Evolutionary conservation across 768 basidiomycete species (phyloP), one percentile per base, ranked within the genome.

Genomic region (Lactarius trivialis): DNA sequence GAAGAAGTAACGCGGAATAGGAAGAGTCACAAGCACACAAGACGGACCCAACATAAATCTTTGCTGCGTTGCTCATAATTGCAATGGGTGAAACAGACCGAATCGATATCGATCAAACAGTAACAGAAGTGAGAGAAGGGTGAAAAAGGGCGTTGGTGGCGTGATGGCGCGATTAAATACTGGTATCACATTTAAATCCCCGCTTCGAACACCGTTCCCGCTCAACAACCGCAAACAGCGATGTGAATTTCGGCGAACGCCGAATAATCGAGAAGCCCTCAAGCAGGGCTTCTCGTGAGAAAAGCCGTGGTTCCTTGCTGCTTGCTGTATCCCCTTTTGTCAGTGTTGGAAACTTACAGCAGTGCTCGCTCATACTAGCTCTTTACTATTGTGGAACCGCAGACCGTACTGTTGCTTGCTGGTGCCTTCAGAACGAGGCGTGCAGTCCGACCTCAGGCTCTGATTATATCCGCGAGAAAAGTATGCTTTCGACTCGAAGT

Each of bases 1-100:
- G 51, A 76, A 80, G 79, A 80, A 69, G 71, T 73, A 73, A 28
- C 2, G 30, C 30, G 51, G 51, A 32, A 52, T 74, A 70, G 68
- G 73, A 67, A 71, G 75, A 73, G 72, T 78, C 71, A 77, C 70
- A 74, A 77, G 77, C 72, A 78, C 78, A 75, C 75, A 76, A 84
- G 84, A 92, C 90, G 86, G 83, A 93, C 91, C 90, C 91, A 82
- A 93, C 89, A 76, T 92, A 93, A 73, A 92, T 82, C 79, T 92
- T 93, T 72, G 86, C n/a, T n/a, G n/a, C n/a, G n/a, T n/a, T 77
- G 74, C 86, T 82, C 85, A 88, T 88, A 77, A 79, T 71, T 52
- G 15, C 28, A 52, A 52, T 24, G 21, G 43, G 28, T 7, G 28
- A 32, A 33, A 52, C 51, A 52, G 51, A 52, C 51, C 28, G 51